phyloP scores from a whole-genome alignment of 1,139 yeast genomes.

The Yamadazyma aaseri region DNA sequence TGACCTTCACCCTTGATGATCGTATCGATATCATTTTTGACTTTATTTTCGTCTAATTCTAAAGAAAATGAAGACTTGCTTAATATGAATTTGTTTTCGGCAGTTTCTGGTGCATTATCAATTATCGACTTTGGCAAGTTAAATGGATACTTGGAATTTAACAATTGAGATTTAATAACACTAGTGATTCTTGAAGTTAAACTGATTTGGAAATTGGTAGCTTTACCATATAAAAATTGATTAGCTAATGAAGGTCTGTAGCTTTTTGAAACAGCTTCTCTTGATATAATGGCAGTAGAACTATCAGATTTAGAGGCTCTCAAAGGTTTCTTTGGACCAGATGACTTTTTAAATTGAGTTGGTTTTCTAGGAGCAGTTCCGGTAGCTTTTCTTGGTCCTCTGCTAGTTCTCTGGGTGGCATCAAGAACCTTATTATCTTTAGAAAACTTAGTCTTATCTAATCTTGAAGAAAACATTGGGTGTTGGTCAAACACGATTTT shows the following conservation, averaged over 20 bases:
- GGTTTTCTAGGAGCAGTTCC: conserved; percentile 2
- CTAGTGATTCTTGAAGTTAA: conserved; percentile 41
- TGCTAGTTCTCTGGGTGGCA: background rate
- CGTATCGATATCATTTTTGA: conserved; percentile 27
- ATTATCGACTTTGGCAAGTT: conserved; percentile 38
- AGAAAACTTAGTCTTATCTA: conserved; percentile 4
- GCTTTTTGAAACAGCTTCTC: conserved; percentile 8
- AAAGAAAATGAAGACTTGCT: conserved; percentile 29
- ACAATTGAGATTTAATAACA: conserved; percentile 38
- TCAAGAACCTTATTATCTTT: background rate
- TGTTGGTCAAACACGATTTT: conserved; percentile 21
- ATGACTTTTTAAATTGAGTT: background rate
- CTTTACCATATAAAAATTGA: conserved; percentile 41
- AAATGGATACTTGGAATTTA: conserved; percentile 44
- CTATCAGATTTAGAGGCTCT: conserved; percentile 3
- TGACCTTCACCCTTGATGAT: conserved; percentile 35
- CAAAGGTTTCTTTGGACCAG: conserved; percentile 1
- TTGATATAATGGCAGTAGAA: conserved; percentile 10
- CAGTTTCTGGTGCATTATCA: conserved; percentile 23
- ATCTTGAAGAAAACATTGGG: conserved; percentile 18
- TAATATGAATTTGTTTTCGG: conserved; percentile 32
- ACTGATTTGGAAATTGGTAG: conserved; percentile 30
- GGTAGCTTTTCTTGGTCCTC: background rate
- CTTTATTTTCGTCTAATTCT: conserved; percentile 23
- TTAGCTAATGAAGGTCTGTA: conserved; percentile 18